A percentile compares a stretch with the other conserved stretches of the same genome.
Conservation (phyloP, 2,329 filamentous ascomycete genomes). For the Cercospora sp. region DNA sequence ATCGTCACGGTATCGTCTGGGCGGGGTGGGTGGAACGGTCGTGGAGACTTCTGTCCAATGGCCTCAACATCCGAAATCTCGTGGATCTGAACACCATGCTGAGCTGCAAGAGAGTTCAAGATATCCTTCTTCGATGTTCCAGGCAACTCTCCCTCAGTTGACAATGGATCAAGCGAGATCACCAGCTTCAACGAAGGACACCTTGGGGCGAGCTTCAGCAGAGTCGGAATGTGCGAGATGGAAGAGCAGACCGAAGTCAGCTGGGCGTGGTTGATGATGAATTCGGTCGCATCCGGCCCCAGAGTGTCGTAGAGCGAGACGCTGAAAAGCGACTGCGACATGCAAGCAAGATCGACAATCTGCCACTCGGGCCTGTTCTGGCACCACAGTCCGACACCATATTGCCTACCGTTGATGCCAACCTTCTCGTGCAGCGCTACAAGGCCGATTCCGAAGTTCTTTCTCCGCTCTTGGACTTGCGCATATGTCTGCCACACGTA, state of each 20-base stretch:
- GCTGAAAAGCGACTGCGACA: slow-evolving; percentile 83
- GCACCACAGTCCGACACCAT: slow-evolving; percentile 80
- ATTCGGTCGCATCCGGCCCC: slow-evolving; percentile 86
- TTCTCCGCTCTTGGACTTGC: slow-evolving; percentile 74
- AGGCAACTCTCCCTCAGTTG: slow-evolving; percentile 68
- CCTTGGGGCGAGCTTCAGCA: slow-evolving; percentile 77
- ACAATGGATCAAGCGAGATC: slow-evolving; percentile 79
- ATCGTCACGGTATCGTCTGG: slow-evolving; percentile 81
- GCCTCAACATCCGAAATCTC: slow-evolving; percentile 79
- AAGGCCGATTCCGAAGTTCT: slow-evolving; percentile 81
- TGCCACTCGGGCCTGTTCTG: slow-evolving; percentile 90
- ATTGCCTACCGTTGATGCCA: slow-evolving; percentile 66
- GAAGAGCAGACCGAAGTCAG: slow-evolving; percentile 75
- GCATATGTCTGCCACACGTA: slow-evolving; percentile 84
- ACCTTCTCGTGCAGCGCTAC: slow-evolving; percentile 76
- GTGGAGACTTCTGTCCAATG: slow-evolving; percentile 69
- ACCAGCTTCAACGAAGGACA: slow-evolving; percentile 83
- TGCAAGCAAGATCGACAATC: slow-evolving; percentile 79
- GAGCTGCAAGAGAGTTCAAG: slow-evolving; percentile 71
- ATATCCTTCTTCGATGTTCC: slow-evolving; percentile 79
- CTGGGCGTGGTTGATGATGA: slow-evolving; percentile 88
- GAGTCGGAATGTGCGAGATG: slow-evolving; percentile 74
- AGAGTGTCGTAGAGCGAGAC: slow-evolving; percentile 97
- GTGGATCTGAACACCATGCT: slow-evolving; percentile 75
- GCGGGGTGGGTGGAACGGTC: slow-evolving; percentile 68